Conservation (phyloP, 371 early-diverging fungal species). For the Syncephalastrum racemosum region DNA sequence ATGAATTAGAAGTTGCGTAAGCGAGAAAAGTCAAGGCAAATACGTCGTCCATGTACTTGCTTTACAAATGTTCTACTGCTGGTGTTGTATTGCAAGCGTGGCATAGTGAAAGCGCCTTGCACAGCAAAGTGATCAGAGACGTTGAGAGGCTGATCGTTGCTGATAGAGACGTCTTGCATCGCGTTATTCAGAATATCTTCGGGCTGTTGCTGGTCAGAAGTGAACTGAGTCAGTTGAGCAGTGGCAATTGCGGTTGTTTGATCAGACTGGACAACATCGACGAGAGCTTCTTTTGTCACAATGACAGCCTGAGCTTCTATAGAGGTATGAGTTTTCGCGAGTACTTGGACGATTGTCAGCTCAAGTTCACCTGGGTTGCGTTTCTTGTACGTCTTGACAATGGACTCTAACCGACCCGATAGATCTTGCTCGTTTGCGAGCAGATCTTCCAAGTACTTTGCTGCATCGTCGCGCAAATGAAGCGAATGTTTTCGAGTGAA, state of each 20-base stretch:
- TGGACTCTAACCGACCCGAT: conserved; percentile 51
- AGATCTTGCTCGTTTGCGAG: conserved; percentile 45
- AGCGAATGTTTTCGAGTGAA: conserved; percentile 75
- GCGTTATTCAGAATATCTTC: conserved; percentile 31
- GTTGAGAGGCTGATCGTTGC: conserved; percentile 41
- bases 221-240: background rate
- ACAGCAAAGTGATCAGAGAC: conserved; percentile 68
- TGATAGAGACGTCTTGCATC: conserved; percentile 31
- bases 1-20: background rate
- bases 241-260: conserved; percentile 28
- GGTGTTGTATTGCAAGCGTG: conserved; percentile 65
- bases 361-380: conserved; percentile 26
- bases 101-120: conserved; percentile 73
- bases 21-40: too few relatives aligned
- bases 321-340: background rate
- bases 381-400: conserved; percentile 66
- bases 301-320: conserved; percentile 21
- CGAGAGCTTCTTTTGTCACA: conserved; percentile 31
- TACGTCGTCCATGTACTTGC: conserved; percentile 16
- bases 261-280: conserved; percentile 25
- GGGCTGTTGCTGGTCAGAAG: conserved; percentile 24
- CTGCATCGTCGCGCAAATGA: conserved; percentile 69
- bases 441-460: conserved; percentile 51
- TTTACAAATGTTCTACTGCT: conserved; percentile 63
- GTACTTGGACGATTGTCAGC: background rate